Evolutionary conservation across 179 eudicot genomes (phyloP), one percentile per base, ranked within the genome.

Genomic region (Beta lomatogona): DNA sequence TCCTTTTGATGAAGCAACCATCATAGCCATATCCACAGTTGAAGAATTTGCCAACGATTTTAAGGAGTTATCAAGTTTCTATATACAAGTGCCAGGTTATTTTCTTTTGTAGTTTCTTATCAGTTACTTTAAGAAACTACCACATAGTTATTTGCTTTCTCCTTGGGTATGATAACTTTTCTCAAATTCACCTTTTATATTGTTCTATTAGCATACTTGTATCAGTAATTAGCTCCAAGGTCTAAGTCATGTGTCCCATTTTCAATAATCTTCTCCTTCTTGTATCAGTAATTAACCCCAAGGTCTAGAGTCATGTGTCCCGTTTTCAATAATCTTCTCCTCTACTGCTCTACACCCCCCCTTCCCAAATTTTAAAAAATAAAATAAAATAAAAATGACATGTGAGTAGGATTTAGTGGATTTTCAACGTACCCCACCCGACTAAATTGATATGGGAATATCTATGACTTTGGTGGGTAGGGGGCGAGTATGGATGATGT

Each of bases 1-100:
- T 85, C 99, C 99, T 82, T 86, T 28, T 79, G 93, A 92, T 70
- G 93, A 96, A 86, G 98, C 98, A 77, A 94, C 99, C 55, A 70
- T 80, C 60, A 76, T 91, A 78, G 98, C 98, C 82, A 82, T 96
- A 75, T 91, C 98, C 22, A 86, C 98, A 5, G 79, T 91, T 21
- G 90, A 86, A 84, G 92, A 91, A 83, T 89, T 85, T 69, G 88
- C 87, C 57, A 77, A 79, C 59, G 89, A 84, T 83, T 82, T 94
- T 52, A 93, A 90, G 71, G 94, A 92, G 97, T 97, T 94, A 89
- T 53, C 65, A 9, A 22, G 22, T 68, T 36, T 14, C 50, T 60
- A 63, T 59, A 18, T 44, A 41, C 36, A 67, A 68, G 11, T 76
- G 59, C 66, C 76, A 25, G 41, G 3, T 36, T 60, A 22, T 19